Percentiles rank a stretch among this genome's conserved stretches.
These are phyloP conservation scores for Apophysomyces ossiformis DNA, from an alignment of 371 early-diverging fungal genomes.

Conservation along the genomic window DNA sequence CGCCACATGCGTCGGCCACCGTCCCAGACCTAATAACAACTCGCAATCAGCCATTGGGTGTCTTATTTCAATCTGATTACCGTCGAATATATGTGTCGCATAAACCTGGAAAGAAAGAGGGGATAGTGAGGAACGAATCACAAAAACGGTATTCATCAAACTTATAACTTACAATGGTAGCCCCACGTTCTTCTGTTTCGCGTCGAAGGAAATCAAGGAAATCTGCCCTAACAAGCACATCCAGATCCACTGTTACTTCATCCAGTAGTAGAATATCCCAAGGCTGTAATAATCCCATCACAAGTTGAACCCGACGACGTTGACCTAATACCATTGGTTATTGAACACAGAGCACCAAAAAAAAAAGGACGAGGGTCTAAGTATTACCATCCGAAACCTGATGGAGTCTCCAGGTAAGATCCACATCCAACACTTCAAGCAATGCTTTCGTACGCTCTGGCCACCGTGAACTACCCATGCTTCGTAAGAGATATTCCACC, in stretches of 20 bases:
- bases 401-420: constrained; percentile 77
- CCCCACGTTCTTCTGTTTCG: constrained; percentile 68
- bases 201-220: constrained; percentile 64
- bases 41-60: neutral
- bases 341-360: neutral
- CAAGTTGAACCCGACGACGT: constrained; percentile 73
- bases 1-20: constrained; percentile 78
- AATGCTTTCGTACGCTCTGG: constrained; percentile 65
- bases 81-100: constrained; percentile 76
- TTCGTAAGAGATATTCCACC: constrained; percentile 70
- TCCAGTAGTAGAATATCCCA: constrained; percentile 77
- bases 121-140: neutral
- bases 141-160: neutral
- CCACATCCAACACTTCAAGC: constrained; percentile 71
- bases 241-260: constrained; percentile 86
- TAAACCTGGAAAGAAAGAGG: constrained; percentile 46
- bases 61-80: constrained; percentile 19
- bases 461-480: constrained; percentile 69
- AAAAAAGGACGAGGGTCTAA: neutral
- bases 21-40: constrained; percentile 32
- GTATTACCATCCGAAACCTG: constrained; percentile 68
- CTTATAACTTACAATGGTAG: constrained; percentile 59
- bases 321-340: constrained; percentile 29
- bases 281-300: constrained; percentile 76
- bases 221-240: constrained; percentile 75